Evolutionary conservation across 768 basidiomycete genomes (phyloP), one percentile per base, ranked within the genome.

Genomic region (Phaeotremella skinneri): DNA sequence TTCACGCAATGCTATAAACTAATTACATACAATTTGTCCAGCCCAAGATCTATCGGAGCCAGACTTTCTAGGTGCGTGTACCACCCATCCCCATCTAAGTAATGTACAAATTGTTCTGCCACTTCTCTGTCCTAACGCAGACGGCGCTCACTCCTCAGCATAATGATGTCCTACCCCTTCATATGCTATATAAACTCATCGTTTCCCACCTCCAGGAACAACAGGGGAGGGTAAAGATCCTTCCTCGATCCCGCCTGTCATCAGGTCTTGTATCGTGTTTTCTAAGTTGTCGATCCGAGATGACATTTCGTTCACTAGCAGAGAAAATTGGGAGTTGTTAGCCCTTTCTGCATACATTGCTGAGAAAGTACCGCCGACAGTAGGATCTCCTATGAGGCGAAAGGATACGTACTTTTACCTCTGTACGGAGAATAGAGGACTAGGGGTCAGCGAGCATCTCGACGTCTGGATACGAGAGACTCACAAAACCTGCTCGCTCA

Each of bases 301-400:
- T 1, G 91, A 93, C 92, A 94, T 96, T 68, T 91, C 88, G 55
- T 80, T 84, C 92, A 96, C 92, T 94, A 48, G 34, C 31, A 20
- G 71, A 37, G 34, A 7, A 37, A 37, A 37, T 17, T 37, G 17
- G 17, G 17, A 17, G 34, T 7, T 37, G 34, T 37, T 17, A 37
- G 34, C 34, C n/a, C n/a, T n/a, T n/a, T n/a, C n/a, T n/a, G n/a
- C n/a, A n/a, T n/a, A n/a, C n/a, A n/a, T n/a, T n/a, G n/a, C n/a
- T n/a, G n/a, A n/a, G n/a, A n/a, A n/a, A n/a, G n/a, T n/a, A n/a
- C n/a, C n/a, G n/a, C n/a, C n/a, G n/a, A n/a, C n/a, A n/a, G n/a
- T n/a, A n/a, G n/a, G n/a, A n/a, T n/a, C n/a, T n/a, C n/a, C n/a
- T n/a, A n/a, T n/a, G n/a, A n/a, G n/a, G 17, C 9, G 14, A 21